Evolutionary conservation across 352 stramenopile genomes (phyloP), one percentile per base, ranked within the genome.

Genomic region (Aphanomyces euteiches): DNA sequence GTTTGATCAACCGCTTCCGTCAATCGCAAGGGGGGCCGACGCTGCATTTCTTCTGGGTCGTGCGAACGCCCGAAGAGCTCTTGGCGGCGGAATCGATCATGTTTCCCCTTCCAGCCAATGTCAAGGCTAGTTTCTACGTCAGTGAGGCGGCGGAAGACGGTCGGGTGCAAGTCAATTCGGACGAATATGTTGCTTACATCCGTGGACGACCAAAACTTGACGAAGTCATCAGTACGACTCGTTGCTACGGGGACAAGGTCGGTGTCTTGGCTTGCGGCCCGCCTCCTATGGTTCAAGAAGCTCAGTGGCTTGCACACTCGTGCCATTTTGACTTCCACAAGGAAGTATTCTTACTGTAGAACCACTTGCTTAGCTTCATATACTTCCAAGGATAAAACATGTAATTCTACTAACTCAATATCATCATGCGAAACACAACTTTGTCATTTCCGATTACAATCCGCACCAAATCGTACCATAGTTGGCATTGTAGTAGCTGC

Each of bases 1-100:
- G 84, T 54, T 85, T 97, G 40, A 64, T 97, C 10, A 88, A 89
- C 61, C 90, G 96, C 69, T 88, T 96, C 53, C 75, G 90, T 13
- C 82, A 93, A 66, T 82, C 79, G 53, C 87, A 83, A 69, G 84
- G 92, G 43, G 89, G 90, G 40, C 85, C 82, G 74, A 89, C 90
- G 50, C 90, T 92, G 72, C 85, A 94, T 76, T 84, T 93, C 75
- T 93, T 92, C 56, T 85, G 92, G 71, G 83, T 84, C 58, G 67
- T 94, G 57, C 76, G 92, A 21, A 83, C 90, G 56, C 83, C 87
- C 4, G 91, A 91, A 48, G 76, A 92, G 17, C 75, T 90, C 71
- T 90, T 81, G 56, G 85, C 90, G 70, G 85, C 85, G 6, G 79
- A 90, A 17, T 81, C 86, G 60, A 61, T 76, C 2, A 79, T 80